Evolutionary conservation across 78 protist species (phyloP).

Genomic region (Dictyostelium purpureum): DNA sequence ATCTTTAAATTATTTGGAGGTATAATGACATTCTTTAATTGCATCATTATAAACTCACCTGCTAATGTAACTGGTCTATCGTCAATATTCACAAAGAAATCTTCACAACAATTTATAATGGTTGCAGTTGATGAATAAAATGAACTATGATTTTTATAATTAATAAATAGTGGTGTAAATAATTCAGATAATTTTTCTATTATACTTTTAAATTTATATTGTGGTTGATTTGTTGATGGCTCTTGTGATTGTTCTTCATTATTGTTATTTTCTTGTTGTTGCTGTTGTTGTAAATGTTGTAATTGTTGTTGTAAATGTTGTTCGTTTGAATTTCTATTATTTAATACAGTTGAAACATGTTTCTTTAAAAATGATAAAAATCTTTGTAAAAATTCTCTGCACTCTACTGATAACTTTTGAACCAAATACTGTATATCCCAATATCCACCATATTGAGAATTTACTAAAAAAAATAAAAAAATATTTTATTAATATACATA

Average conservation of each 20-base stretch:
- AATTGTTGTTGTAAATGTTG: background rate
- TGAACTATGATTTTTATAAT: slow-evolving; percentile 13
- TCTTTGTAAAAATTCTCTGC: slow-evolving; percentile 33
- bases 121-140: slow-evolving; percentile 17
- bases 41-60: slow-evolving; percentile 46
- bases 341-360: background rate
- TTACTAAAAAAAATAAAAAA: background rate
- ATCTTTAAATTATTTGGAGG: slow-evolving; percentile 23
- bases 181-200: slow-evolving; percentile 13
- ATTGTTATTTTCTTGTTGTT: background rate
- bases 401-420: slow-evolving; percentile 13
- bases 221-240: background rate
- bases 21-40: slow-evolving; percentile 20
- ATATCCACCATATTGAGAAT: slow-evolving; percentile 52
- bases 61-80: slow-evolving; percentile 41
- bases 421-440: slow-evolving; percentile 58
- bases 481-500: background rate
- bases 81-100: slow-evolving; percentile 37
- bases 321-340: background rate
- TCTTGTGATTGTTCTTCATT: background rate
- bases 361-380: slow-evolving; percentile 38
- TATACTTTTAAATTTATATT: background rate
- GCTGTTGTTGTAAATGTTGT: background rate
- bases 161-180: slow-evolving; percentile 55
- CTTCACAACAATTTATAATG: slow-evolving; percentile 24